Evolutionary conservation across 371 early-diverging fungal species (phyloP).

Genomic region (Saksenaea vasiformis): DNA sequence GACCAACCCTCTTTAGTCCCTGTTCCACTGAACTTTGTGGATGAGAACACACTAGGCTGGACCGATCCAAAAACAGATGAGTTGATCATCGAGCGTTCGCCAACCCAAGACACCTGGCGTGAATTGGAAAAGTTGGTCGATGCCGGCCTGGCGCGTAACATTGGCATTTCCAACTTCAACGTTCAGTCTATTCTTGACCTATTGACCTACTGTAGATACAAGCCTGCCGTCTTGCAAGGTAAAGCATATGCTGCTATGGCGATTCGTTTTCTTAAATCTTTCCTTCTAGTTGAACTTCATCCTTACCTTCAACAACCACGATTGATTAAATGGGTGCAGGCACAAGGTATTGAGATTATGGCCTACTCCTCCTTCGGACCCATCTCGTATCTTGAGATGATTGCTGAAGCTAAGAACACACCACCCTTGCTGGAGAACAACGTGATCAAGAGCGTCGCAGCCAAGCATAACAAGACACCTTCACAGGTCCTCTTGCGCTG

Average conservation of each 20-base stretch:
- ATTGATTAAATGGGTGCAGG: slow-evolving; percentile 40
- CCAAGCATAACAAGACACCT: slow-evolving; percentile 32
- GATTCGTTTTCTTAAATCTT: not conserved
- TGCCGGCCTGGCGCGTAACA: slow-evolving; percentile 39
- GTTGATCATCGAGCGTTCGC: slow-evolving; percentile 20
- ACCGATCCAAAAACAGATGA: slow-evolving; percentile 9
- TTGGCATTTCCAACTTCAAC: slow-evolving; percentile 67
- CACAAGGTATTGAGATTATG: slow-evolving; percentile 46
- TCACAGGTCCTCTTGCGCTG: slow-evolving; percentile 59
- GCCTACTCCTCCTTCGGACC: slow-evolving; percentile 57
- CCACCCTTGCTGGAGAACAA: slow-evolving; percentile 33
- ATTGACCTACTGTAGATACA: slow-evolving; percentile 34
- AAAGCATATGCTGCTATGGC: not conserved
- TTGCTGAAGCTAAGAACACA: slow-evolving; percentile 15
- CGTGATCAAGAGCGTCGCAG: slow-evolving; percentile 38
- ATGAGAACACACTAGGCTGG: slow-evolving; percentile 24
- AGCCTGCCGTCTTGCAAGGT: slow-evolving; percentile 27
- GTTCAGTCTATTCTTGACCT: slow-evolving; percentile 36
- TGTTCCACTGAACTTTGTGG: slow-evolving; percentile 26
- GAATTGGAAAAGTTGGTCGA: slow-evolving; percentile 34
- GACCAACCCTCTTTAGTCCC: slow-evolving; percentile 14
- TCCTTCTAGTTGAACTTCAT: slow-evolving; percentile 66
- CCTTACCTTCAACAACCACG: slow-evolving; percentile 63
- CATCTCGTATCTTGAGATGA: slow-evolving; percentile 36
- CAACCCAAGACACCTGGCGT: slow-evolving; percentile 32